Evolutionary conservation across 768 basidiomycete species (phyloP), one percentile per base, ranked within the genome.

Genomic region (Boletus coccyginus): DNA sequence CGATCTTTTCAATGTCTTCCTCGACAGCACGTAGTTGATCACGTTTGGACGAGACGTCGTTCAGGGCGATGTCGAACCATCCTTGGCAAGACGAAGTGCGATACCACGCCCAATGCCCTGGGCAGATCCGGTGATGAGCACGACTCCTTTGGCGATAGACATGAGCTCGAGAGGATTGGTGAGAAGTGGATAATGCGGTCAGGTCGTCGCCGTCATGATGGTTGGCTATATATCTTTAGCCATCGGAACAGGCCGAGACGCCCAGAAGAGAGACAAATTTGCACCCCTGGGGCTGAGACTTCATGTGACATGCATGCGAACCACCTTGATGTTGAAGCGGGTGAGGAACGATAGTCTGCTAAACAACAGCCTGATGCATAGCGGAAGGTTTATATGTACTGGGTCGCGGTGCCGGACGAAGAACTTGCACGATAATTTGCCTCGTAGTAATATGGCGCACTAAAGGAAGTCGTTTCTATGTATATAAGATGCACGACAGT

Each of bases 101-200:
- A 66, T 63, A 9, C 42, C 33, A 11, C 44, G 59, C 2, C 73
- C 73, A n/a, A 73, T 58, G 11, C 70, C 70, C 47, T 66, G 70
- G 0, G 65, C 65, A 4, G 67, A 63, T 29, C 71, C 70, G 19
- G 71, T 74, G 42, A 73, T 42, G 44, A 74, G 62, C 1, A 70
- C 68, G 32, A 66, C 47, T 13, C 76, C 71, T 41, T 56, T 77
- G 32, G 55, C 8, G 17, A 35, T 12, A 35, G 54, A 61, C 53
- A 58, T 65, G 46, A 11, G 35, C 5, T 24, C 19, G 3, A 24
- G 35, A 43, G 29, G 29, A 50, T 7, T 27, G 11, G 39, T 16
- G 19, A 27, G 29, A 9, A 27, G 27, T 13, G 27, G 19, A 14
- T 2, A 16, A 17, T 19, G 36, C 9, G 31, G 7, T 36, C 35